A percentile compares a stretch with the other conserved stretches of the same genome.
phyloP scores from a whole-genome alignment of 2,329 filamentous ascomycete genomes.

The Thelonectria discophora region DNA sequence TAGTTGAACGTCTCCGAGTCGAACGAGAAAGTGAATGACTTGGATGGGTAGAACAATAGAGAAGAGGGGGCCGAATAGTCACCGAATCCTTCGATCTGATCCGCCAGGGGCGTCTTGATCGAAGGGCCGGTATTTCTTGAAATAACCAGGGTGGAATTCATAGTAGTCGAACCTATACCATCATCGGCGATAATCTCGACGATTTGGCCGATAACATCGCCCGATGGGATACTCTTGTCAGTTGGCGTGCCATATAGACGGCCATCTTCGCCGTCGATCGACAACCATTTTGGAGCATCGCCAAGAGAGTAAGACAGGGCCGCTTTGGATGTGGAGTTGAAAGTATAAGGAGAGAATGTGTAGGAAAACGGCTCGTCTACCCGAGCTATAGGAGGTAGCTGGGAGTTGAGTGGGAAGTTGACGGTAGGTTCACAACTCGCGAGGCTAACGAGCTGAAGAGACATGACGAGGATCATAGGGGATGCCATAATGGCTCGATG shows the following conservation, averaged over 20 bases:
- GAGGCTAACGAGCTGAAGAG: constrained; percentile 43
- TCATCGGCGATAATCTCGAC: constrained; percentile 78
- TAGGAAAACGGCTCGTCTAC: constrained; percentile 74
- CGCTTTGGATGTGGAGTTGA: constrained; percentile 69
- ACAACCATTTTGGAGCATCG: constrained; percentile 77
- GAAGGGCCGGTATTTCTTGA: constrained; percentile 64
- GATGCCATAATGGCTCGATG: constrained; percentile 44
- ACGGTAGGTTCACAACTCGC: constrained; percentile 53
- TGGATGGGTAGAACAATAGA: constrained; percentile 64
- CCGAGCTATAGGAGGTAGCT: constrained; percentile 82
- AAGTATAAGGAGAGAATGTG: constrained; percentile 77
- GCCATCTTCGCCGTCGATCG: constrained; percentile 70
- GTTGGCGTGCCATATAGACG: constrained; percentile 77
- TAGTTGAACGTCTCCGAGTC: constrained; percentile 70
- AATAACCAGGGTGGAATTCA: constrained; percentile 76
- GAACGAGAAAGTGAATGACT: constrained; percentile 63
- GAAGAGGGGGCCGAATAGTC: constrained; percentile 68
- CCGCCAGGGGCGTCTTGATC: constrained; percentile 63
- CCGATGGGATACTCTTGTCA: constrained; percentile 56
- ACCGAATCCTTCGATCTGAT: constrained; percentile 67
- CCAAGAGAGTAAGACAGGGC: constrained; percentile 72
- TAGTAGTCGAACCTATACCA: constrained; percentile 66
- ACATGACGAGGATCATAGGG: constrained; percentile 38
- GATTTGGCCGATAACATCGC: constrained; percentile 64
- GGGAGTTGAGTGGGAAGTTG: constrained; percentile 82